phyloP scores from a whole-genome alignment of 495 filamentous ascomycete species.

The Elasticomyces elasticus region DNA sequence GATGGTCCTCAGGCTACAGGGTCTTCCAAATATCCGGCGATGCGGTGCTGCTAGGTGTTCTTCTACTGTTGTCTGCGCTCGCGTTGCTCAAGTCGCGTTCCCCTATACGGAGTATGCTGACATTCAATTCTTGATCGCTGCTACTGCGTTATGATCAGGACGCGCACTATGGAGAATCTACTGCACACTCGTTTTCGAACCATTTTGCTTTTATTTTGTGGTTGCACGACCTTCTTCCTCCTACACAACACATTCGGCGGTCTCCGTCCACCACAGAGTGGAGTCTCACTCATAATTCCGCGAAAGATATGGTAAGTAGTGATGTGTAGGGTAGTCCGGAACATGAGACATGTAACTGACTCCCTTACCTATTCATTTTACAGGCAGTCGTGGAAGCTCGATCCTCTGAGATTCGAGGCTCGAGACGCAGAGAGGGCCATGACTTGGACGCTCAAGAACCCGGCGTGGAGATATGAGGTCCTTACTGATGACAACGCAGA shows the following conservation, averaged over 20 bases:
- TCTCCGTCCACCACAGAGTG: neutral
- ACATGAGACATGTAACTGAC: no score
- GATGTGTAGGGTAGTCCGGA: no score
- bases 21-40: no score
- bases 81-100: no score
- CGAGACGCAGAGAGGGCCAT: conserved; percentile 43
- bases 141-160: neutral
- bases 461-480: conserved; percentile 51
- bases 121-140: neutral
- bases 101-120: no score
- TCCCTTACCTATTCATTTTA: no score
- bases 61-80: no score
- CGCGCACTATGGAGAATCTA: neutral
- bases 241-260: conserved; percentile 9
- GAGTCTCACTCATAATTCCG: conserved; percentile 9
- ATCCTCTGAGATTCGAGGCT: conserved; percentile 47
- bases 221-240: neutral
- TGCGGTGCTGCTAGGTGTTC: no score
- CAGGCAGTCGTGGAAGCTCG: conserved; percentile 60
- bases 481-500: conserved; percentile 53
- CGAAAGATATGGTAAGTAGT: conserved; percentile 56
- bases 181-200: conserved; percentile 1
- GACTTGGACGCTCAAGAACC: conserved; percentile 51
- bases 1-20: no score
- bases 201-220: neutral